Conservation (phyloP, 1,139 yeast species). For the Candida mesenterica region DNA sequence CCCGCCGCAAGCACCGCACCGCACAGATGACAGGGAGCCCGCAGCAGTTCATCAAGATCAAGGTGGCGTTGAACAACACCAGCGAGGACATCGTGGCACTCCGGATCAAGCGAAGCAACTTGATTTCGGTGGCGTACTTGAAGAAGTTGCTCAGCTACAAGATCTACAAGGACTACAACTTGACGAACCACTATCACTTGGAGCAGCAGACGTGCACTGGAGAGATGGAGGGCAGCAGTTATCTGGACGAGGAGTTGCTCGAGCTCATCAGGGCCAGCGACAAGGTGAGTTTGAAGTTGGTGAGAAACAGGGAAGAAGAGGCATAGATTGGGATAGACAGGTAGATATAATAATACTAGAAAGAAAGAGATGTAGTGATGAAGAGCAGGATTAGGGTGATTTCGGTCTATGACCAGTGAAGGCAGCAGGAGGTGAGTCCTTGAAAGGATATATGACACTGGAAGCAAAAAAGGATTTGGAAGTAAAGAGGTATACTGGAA, state of each 20-base stretch:
- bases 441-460: too few species aligned
- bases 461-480: too few species aligned
- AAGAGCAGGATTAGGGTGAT: too few species aligned
- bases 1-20: neutral
- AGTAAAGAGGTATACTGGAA: too few species aligned
- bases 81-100: conserved; percentile 35
- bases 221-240: conserved; percentile 10
- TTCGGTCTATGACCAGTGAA: too few species aligned
- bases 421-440: too few species aligned
- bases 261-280: conserved; percentile 20
- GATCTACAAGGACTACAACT: conserved; percentile 33
- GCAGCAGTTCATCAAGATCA: conserved; percentile 26
- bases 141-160: conserved; percentile 33
- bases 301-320: conserved; percentile 13
- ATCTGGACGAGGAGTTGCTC: conserved; percentile 21
- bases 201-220: too few species aligned
- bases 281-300: conserved; percentile 31
- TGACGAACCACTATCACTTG: conserved; percentile 31
- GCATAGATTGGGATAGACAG: neutral
- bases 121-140: conserved; percentile 30
- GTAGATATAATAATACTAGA: too few species aligned
- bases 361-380: too few species aligned
- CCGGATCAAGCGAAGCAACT: conserved; percentile 25
- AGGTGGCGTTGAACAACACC: conserved; percentile 29
- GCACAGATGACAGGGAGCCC: neutral